phyloP scores from a whole-genome alignment of 1,284 basidiomycete genomes.

The Paramarasmius palmivorus region DNA sequence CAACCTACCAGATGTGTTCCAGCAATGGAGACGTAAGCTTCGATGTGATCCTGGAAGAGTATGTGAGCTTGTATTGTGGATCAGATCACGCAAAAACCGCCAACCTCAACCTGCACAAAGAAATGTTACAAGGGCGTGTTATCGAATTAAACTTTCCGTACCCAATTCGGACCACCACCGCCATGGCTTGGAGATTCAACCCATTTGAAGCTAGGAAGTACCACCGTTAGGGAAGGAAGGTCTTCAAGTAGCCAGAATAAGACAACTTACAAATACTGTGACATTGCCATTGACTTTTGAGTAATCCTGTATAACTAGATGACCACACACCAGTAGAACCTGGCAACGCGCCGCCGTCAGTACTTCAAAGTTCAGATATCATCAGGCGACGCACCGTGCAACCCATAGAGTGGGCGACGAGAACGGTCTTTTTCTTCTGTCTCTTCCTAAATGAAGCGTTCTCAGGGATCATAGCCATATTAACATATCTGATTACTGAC shows the following conservation, averaged over 20 bases:
- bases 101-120: no score
- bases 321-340: constrained; percentile 56
- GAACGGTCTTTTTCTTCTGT: constrained; percentile 81
- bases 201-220: constrained; percentile 81
- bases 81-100: not conserved
- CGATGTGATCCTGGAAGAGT: constrained; percentile 67
- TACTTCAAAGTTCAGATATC: constrained; percentile 1
- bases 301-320: not conserved
- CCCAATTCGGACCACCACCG: constrained; percentile 87
- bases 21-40: constrained; percentile 81
- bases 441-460: constrained; percentile 47
- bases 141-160: no score
- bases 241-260: not conserved
- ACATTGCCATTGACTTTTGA: not conserved
- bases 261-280: constrained; percentile 16
- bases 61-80: constrained; percentile 6
- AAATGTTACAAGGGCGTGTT: no score
- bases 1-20: constrained; percentile 80
- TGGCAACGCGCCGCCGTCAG: constrained; percentile 19
- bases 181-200: constrained; percentile 88
- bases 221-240: not conserved
- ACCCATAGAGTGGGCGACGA: constrained; percentile 93
- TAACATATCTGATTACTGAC: constrained; percentile 36
- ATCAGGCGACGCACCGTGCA: constrained; percentile 40
- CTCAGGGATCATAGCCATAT: constrained; percentile 3